A percentile compares a stretch with the other conserved stretches of the same genome.
phyloP scores from a whole-genome alignment of 257 asterid species.

The Jasminum sambac region DNA sequence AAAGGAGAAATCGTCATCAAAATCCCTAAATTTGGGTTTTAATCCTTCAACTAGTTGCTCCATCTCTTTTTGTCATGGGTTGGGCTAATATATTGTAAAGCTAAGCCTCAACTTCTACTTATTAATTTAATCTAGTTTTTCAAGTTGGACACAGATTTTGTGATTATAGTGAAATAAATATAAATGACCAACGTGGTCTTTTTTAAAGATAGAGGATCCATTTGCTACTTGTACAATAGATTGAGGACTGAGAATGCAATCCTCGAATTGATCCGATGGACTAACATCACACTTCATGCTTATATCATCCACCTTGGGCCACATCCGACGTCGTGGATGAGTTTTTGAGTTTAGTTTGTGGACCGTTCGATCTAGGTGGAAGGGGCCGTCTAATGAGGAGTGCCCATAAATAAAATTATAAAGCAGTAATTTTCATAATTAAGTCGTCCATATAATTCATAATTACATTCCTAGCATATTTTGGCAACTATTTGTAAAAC shows the following conservation, averaged over 20 bases:
- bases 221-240: not conserved
- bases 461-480: not conserved
- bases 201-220: not conserved
- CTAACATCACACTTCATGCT: conserved; percentile 49
- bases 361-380: conserved; percentile 31
- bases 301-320: conserved; percentile 38
- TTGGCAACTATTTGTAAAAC: no score
- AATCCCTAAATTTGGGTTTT: conserved; percentile 3
- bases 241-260: not conserved
- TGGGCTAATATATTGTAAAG: not conserved
- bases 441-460: conserved; percentile 17
- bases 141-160: not conserved
- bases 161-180: not conserved
- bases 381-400: conserved; percentile 28
- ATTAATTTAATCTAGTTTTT: not conserved
- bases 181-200: not conserved
- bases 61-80: conserved; percentile 21
- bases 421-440: conserved; percentile 38
- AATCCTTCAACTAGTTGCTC: conserved; percentile 13
- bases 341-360: conserved; percentile 21
- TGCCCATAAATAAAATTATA: conserved; percentile 31
- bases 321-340: conserved; percentile 35
- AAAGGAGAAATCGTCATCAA: conserved; percentile 26
- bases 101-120: not conserved
- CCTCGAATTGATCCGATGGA: conserved; percentile 5